Base-by-base conservation (phyloP, 371 early-diverging fungal genomes). In the Mucor saturninus region DNA sequence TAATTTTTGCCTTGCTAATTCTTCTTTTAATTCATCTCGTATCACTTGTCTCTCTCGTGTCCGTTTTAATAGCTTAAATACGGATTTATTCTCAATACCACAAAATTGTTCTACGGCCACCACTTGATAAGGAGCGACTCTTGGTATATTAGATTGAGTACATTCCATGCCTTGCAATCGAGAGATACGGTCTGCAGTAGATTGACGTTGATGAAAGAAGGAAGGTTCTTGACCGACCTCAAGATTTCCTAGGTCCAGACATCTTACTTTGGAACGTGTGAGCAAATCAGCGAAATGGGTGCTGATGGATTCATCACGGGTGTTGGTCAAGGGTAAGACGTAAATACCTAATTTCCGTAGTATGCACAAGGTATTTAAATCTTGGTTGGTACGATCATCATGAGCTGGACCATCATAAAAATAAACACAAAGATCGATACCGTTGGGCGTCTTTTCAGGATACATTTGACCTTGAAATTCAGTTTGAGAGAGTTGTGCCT, bases 371-470 rank as follows among this genome's bases (percentile, higher is more conserved):
- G 73, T 30, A 26, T 52, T n/a, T 61, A 80, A 46, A 9, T 80
- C 77, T 7, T 70, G 40, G 11, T 64, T 50, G 10, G 56, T 62
- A n/a, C 59, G 50, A 13, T 66, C 26, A 11, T 50, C 31, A 10
- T 50, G 7, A 13, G 7, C 13, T 6, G 31, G 28, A 0, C 69
- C 70, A 21, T 73, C 70, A 69, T 77, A 77, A 31, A 81, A 74
- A 62, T 81, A 81, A 4, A 81, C 71, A 21, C 77, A 74, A 2
- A 81, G 62, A 56, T 81, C 81, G 46, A 81, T 72, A 9, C 81
- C 81, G 53, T 76, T 69, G 1, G 77, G 75, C 3, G 82, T 71
- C 8, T 54, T 65, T 39, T 82, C 79, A 3, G 77, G 76, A 54
- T 69, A 77, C 31, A 75, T 69, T 31, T 59, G 61, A 1, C 72